These are phyloP conservation scores for Fusarium bactridioides DNA, from an alignment of 2,329 filamentous ascomycete species.

Conservation along the genomic window DNA sequence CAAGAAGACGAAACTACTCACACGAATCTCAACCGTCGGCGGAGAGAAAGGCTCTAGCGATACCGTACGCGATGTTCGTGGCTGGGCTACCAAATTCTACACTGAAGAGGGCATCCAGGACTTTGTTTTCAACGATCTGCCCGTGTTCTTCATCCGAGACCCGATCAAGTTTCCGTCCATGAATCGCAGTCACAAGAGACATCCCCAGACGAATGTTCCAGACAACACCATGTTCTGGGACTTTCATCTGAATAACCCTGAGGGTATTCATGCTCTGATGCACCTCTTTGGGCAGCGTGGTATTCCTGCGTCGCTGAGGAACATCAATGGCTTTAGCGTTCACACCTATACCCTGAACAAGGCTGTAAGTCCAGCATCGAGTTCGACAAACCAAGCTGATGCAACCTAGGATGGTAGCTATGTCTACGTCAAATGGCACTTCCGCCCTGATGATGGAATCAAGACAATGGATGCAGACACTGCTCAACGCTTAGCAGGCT, in stretches of 20 bases:
- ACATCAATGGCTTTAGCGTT: constrained; percentile 56
- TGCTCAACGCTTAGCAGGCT: constrained; percentile 46
- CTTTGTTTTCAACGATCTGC: constrained; percentile 56
- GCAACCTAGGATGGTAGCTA: constrained; percentile 51
- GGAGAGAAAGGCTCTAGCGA: constrained; percentile 71
- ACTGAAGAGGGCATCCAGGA: constrained; percentile 42
- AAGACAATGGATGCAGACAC: constrained; percentile 54
- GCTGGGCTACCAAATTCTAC: constrained; percentile 56
- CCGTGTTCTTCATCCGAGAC: constrained; percentile 57
- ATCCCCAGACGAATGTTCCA: constrained; percentile 52
- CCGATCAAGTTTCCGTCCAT: constrained; percentile 57
- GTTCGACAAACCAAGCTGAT: neutral
- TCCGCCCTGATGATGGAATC: constrained; percentile 57
- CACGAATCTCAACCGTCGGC: constrained; percentile 54
- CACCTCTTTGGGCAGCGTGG: constrained; percentile 59
- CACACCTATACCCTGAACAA: constrained; percentile 59
- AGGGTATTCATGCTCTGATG: constrained; percentile 57
- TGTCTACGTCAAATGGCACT: constrained; percentile 59
- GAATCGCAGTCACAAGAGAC: constrained; percentile 55
- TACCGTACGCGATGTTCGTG: constrained; percentile 71
- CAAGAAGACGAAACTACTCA: constrained; percentile 3
- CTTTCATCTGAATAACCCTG: constrained; percentile 49
- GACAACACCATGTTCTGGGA: constrained; percentile 53
- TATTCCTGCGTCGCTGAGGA: constrained; percentile 55
- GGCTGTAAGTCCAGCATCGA: neutral